Conservation (phyloP, 352 stramenopile species). For the Globisporangium spiculum region DNA sequence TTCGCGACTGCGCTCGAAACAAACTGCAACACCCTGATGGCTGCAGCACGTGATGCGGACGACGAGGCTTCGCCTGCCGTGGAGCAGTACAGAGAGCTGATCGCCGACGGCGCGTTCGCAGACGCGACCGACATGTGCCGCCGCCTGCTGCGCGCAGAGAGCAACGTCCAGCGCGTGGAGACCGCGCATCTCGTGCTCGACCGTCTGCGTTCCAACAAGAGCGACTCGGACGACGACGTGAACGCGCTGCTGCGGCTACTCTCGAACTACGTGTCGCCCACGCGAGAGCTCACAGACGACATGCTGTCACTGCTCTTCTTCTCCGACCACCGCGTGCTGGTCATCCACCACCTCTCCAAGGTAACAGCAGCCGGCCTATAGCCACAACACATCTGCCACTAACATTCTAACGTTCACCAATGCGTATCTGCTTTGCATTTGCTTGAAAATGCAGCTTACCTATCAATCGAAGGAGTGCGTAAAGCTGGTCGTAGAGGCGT, state of each 20-base stretch:
- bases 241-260: slow-evolving; percentile 75
- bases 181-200: slow-evolving; percentile 66
- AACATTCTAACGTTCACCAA: not conserved
- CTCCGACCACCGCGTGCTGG: slow-evolving; percentile 64
- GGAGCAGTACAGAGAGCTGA: slow-evolving; percentile 42
- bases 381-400: not conserved
- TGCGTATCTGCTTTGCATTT: not conserved
- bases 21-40: not conserved
- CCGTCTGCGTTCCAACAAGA: slow-evolving; percentile 44
- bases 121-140: slow-evolving; percentile 49
- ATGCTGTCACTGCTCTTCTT: slow-evolving; percentile 69
- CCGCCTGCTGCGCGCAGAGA: slow-evolving; percentile 52
- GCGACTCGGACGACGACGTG: slow-evolving; percentile 62
- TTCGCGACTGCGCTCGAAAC: too few relatives aligned
- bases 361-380: slow-evolving; percentile 15
- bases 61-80: slow-evolving; percentile 6
- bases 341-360: slow-evolving; percentile 83
- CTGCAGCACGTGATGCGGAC: not conserved
- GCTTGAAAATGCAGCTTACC: slow-evolving; percentile 42
- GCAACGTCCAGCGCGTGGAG: slow-evolving; percentile 35
- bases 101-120: slow-evolving; percentile 43
- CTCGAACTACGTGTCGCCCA: slow-evolving; percentile 68
- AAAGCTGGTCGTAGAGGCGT: slow-evolving; percentile 65
- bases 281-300: slow-evolving; percentile 70
- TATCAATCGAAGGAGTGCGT: slow-evolving; percentile 82